Evolutionary conservation across 305 asterid genomes (phyloP).

Genomic region (Plantago coronopus): DNA sequence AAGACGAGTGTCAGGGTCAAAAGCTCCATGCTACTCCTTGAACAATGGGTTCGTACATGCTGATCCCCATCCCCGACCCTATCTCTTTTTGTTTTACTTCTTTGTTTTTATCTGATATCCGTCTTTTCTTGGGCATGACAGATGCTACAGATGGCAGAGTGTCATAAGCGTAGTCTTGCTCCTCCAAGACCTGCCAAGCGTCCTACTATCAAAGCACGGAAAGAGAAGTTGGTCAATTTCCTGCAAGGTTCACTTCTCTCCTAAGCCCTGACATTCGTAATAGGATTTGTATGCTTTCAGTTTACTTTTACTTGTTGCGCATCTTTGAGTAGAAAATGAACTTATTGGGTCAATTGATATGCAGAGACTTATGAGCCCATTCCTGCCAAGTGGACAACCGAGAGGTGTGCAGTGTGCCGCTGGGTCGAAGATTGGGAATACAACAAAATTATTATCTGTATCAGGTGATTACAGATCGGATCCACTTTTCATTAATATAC

Average conservation of each 20-base stretch:
- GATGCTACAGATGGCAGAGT: constrained; percentile 95
- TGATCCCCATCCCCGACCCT: constrained; percentile 5
- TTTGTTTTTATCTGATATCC: neutral
- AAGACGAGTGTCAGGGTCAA: constrained; percentile 86
- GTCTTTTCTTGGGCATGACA: constrained; percentile 33
- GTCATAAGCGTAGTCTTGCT: constrained; percentile 70
- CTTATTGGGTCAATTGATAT: constrained; percentile 23
- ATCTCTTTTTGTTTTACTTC: neutral
- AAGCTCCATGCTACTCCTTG: constrained; percentile 77
- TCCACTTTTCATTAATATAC: constrained; percentile 1
- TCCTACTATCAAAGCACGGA: constrained; percentile 83
- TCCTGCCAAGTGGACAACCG: constrained; percentile 93
- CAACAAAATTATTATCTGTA: constrained; percentile 95
- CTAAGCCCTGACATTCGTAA: constrained; percentile 8
- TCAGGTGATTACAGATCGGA: constrained; percentile 47
- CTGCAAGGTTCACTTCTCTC: constrained; percentile 70
- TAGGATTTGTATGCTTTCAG: constrained; percentile 17
- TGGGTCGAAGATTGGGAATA: constrained; percentile 99
- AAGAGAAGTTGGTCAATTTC: constrained; percentile 81
- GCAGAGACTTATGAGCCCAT: constrained; percentile 92
- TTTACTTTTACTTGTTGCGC: constrained; percentile 19
- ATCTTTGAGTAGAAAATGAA: constrained; percentile 20
- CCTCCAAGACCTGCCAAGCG: constrained; percentile 74
- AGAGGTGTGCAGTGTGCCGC: constrained; percentile 98
- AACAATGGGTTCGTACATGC: constrained; percentile 83